Conservation (phyloP, 306 rosid species). For the Hippophae gyantsensis region DNA sequence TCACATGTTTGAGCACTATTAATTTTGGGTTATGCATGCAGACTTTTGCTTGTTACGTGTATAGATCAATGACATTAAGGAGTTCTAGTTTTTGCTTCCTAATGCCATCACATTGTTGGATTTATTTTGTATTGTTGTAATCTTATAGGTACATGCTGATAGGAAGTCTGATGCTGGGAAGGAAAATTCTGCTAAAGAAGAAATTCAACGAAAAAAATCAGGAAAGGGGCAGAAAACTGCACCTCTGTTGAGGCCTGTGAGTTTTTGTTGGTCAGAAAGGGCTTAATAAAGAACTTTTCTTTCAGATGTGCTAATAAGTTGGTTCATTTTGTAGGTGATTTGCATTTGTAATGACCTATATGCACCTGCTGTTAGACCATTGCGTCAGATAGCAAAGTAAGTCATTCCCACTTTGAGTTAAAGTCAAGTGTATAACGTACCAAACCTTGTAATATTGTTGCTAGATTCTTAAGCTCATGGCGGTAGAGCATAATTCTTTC, state of each 20-base stretch:
- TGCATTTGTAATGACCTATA: conserved; percentile 96
- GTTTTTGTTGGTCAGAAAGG: conserved; percentile 32
- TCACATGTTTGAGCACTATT: neutral
- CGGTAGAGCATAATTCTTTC: neutral
- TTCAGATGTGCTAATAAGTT: conserved; percentile 16
- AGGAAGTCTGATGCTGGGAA: conserved; percentile 50
- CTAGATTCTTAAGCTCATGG: neutral
- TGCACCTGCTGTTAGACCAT: conserved; percentile 83
- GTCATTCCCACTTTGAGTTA: conserved; percentile 26
- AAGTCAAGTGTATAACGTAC: neutral
- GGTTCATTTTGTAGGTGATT: conserved; percentile 52
- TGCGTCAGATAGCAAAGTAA: conserved; percentile 90
- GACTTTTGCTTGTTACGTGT: no score
- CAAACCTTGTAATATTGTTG: neutral
- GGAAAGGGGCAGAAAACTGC: conserved; percentile 47
- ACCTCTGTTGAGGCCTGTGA: conserved; percentile 74
- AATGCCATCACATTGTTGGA: neutral
- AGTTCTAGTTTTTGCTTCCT: neutral
- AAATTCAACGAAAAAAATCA: conserved; percentile 38
- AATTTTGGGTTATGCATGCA: neutral
- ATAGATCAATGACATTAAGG: no score
- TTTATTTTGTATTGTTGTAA: conserved; percentile 14
- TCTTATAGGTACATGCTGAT: conserved; percentile 54
- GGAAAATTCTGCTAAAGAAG: conserved; percentile 47
- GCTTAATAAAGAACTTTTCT: conserved; percentile 15